phyloP scores from a whole-genome alignment of 169 alveolate genomes.

The Cryptosporidium ryanae region DNA sequence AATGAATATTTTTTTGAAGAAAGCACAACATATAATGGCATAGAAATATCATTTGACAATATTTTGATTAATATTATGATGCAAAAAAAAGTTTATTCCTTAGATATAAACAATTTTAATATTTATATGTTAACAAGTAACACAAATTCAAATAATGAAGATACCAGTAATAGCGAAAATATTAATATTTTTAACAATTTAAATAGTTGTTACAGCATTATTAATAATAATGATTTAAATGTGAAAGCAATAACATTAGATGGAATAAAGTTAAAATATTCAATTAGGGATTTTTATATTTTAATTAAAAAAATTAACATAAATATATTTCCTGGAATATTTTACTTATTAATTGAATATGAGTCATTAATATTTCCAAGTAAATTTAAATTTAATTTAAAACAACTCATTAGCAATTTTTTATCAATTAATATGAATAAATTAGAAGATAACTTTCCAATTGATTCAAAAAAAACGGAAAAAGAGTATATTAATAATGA shows the following conservation, averaged over 20 bases:
- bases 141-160: neutral
- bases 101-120: slow-evolving; percentile 4
- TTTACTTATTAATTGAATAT: slow-evolving; percentile 32
- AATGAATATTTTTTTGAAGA: slow-evolving; percentile 50
- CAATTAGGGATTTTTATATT: slow-evolving; percentile 1
- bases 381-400: neutral
- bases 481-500: neutral
- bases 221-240: neutral
- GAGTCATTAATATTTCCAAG: slow-evolving; percentile 51
- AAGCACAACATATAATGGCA: slow-evolving; percentile 15
- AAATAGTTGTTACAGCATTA: too few species aligned
- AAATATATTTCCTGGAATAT: slow-evolving; percentile 19
- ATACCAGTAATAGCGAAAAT: neutral
- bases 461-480: neutral
- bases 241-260: neutral
- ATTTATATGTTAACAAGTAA: slow-evolving; percentile 15
- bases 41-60: neutral
- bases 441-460: neutral
- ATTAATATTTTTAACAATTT: neutral
- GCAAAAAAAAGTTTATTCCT: neutral
- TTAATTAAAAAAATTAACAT: neutral
- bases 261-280: neutral
- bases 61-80: neutral
- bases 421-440: neutral
- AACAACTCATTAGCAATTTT: neutral